Evolutionary conservation across 345 rosid genomes (phyloP).

Genomic region (Citrus hindsii): DNA sequence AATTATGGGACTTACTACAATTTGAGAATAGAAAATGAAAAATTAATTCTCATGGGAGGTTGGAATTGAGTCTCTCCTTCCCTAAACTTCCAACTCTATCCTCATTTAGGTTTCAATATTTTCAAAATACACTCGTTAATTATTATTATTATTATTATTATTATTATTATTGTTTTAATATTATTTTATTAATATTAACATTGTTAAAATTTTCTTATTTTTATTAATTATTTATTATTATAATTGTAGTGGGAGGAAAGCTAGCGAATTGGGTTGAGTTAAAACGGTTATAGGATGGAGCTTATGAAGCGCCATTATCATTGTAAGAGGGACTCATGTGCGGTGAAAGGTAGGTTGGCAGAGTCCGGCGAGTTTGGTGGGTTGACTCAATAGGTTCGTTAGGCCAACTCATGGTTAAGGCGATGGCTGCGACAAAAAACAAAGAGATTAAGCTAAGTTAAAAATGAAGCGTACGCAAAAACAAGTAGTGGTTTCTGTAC

Average conservation of each 20-base stretch:
- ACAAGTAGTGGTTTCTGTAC: neutral
- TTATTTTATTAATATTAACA: too few species aligned
- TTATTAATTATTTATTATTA: too few species aligned
- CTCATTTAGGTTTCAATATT: too few species aligned
- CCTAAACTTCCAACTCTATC: too few species aligned
- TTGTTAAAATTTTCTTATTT: too few species aligned
- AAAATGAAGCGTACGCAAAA: neutral
- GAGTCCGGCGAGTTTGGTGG: slow-evolving; percentile 14
- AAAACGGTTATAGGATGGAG: neutral
- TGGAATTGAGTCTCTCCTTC: too few species aligned
- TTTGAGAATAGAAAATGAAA: too few species aligned
- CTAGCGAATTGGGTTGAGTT: slow-evolving; percentile 3
- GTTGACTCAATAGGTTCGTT: slow-evolving; percentile 7
- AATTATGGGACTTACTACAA: too few species aligned
- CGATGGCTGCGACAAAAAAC: neutral
- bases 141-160: too few species aligned
- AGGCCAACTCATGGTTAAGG: slow-evolving; percentile 17
- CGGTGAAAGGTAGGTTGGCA: slow-evolving; percentile 30
- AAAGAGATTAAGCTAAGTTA: neutral
- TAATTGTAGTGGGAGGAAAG: neutral
- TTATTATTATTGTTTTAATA: too few species aligned
- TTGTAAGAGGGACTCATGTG: slow-evolving; percentile 17
- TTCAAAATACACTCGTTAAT: too few species aligned
- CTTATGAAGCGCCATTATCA: neutral
- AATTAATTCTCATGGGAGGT: too few species aligned